These are phyloP conservation scores for Amoebophrya sp. DNA, from an alignment of 169 alveolate genomes.

Conservation along the genomic window DNA sequence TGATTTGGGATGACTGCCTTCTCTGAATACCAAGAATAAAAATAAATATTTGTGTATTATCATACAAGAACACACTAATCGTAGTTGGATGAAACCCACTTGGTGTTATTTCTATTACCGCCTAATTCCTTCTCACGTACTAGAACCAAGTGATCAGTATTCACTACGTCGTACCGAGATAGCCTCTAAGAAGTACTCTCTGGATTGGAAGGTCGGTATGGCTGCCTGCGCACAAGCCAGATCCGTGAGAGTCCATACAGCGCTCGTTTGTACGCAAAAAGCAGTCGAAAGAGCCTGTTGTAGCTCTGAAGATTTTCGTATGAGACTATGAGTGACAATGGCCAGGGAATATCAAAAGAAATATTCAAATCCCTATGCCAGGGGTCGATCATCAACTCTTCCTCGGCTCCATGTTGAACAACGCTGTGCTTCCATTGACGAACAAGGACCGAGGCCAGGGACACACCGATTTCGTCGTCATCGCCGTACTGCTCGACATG, in stretches of 20 bases:
- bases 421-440: neutral
- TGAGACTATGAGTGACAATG: neutral
- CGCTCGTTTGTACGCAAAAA: neutral
- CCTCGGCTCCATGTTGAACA: neutral
- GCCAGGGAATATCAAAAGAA: neutral
- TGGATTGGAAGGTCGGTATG: too few species aligned
- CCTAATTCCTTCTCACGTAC: too few species aligned
- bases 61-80: too few species aligned
- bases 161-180: too few species aligned
- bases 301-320: neutral
- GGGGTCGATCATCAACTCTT: neutral
- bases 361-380: neutral
- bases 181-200: too few species aligned
- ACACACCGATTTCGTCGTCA: neutral
- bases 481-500: neutral
- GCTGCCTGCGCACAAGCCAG: slow-evolving; percentile 3
- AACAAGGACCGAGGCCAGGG: neutral
- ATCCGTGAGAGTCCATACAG: neutral
- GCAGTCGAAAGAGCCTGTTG: neutral
- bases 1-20: too few species aligned
- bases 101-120: too few species aligned
- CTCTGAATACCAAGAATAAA: too few species aligned
- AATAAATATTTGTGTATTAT: too few species aligned
- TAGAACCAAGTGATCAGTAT: too few species aligned
- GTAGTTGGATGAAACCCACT: too few species aligned